These are phyloP conservation scores for Boechera divaricarpa DNA, from an alignment of 345 rosid genomes.

Conservation along the genomic window DNA sequence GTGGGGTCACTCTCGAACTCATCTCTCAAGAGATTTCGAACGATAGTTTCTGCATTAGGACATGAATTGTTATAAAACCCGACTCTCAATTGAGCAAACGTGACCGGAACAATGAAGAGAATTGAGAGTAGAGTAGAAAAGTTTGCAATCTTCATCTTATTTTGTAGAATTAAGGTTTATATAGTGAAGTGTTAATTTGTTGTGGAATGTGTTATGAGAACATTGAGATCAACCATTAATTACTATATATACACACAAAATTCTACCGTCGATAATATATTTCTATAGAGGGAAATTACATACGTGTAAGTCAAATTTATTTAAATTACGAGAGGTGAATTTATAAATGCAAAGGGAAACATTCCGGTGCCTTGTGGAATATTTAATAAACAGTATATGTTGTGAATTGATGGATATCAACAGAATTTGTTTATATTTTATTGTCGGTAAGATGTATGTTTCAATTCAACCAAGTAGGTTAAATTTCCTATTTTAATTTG, in stretches of 20 bases:
- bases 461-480: constrained; percentile 12
- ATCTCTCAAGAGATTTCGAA: constrained; percentile 9
- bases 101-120: constrained; percentile 12
- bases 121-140: not conserved
- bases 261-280: not conserved
- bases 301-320: not conserved
- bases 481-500: not conserved
- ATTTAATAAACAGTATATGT: not conserved
- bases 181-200: not conserved
- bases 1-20: constrained; percentile 27
- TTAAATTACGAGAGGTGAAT: not conserved
- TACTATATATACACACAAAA: constrained; percentile 27
- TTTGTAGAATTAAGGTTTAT: not conserved
- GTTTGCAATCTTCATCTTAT: not conserved
- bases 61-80: constrained; percentile 24
- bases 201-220: not conserved
- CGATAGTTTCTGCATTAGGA: constrained; percentile 18
- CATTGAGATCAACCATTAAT: not conserved
- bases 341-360: constrained; percentile 4
- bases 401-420: not conserved
- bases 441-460: constrained; percentile 21
- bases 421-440: not conserved
- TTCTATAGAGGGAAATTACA: not conserved
- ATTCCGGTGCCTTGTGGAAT: constrained; percentile 21
- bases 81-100: constrained; percentile 17